phyloP scores from a whole-genome alignment of 1,139 yeast genomes.

The Blastobotrys proliferans region DNA sequence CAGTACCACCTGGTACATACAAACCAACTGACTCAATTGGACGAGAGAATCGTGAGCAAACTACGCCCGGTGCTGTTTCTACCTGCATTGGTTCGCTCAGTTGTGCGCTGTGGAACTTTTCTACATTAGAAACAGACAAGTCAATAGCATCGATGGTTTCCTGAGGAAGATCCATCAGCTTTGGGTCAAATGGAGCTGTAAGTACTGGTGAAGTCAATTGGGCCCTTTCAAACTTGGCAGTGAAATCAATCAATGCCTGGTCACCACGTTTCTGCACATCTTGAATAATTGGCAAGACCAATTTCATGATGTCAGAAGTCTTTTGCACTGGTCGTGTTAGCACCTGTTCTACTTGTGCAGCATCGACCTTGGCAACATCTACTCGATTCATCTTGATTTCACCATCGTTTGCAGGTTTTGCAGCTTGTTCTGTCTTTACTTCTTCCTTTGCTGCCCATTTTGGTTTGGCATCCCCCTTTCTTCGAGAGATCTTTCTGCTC shows the following conservation, averaged over 20 bases:
- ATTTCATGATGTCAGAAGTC: constrained; percentile 84
- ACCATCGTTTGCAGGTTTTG: constrained; percentile 23
- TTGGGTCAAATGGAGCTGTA: constrained; percentile 79
- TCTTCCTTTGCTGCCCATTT: constrained; percentile 44
- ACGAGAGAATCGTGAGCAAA: constrained; percentile 89
- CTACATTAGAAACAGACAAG: constrained; percentile 80
- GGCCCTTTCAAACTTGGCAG: constrained; percentile 89
- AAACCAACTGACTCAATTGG: constrained; percentile 94
- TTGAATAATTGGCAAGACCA: constrained; percentile 84
- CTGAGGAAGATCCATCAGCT: constrained; percentile 67
- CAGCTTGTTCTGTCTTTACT: constrained; percentile 14
- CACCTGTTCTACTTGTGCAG: constrained; percentile 51
- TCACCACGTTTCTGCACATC: constrained; percentile 78
- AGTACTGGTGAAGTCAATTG: constrained; percentile 65
- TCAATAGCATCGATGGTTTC: constrained; percentile 86
- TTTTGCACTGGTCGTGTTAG: constrained; percentile 87
- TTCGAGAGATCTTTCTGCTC: constrained; percentile 79
- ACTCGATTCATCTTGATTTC: constrained; percentile 61
- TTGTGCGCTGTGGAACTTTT: constrained; percentile 92
- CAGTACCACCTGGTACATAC: constrained; percentile 98
- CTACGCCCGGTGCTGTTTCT: constrained; percentile 91
- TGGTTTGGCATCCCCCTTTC: constrained; percentile 95
- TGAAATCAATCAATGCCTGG: constrained; percentile 75
- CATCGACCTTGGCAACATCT: constrained; percentile 44
- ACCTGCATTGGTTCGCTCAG: constrained; percentile 66